Evolutionary conservation across 2,329 filamentous ascomycete species (phyloP), one percentile per base, ranked within the genome.

Genomic region (Talaromyces sp.): DNA sequence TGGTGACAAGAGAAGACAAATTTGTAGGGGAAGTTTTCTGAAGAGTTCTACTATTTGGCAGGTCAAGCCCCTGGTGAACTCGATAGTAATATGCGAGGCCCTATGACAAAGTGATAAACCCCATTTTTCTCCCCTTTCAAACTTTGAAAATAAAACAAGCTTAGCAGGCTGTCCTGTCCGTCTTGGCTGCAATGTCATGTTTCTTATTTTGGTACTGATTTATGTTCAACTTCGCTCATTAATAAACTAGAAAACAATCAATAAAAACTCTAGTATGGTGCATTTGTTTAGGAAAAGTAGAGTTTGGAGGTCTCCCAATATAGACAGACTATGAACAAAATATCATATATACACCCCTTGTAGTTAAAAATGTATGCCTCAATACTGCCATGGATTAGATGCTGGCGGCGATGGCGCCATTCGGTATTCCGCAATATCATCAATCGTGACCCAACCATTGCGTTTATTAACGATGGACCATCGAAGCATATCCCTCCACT

Each of bases 401-500:
- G 50, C 36, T n/a, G 36, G 27, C 30, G 50, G 50, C 18, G 55
- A 47, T 50, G 61, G 63, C 31, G 57, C 50, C 63, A 65, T 65
- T 50, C 34, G 58, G 47, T 56, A 63, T 7, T 65, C 62, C 61
- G 61, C 47, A 33, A 65, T 54, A 63, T 63, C 63, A 56, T 65
- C 61, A 40, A 65, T 9, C 14, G 63, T 59, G 10, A 65, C 56
- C 63, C 63, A 65, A 36, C 55, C 40, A 55, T n/a, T n/a, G 30
- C 59, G 57, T 47, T 61, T 65, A 34, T 44, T 63, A 10, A 65
- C 33, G 18, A 65, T 59, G 3, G 63, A 59, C 52, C 54, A 55
- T n/a, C 59, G 53, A 51, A 65, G 18, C 36, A 61, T 56, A 53
- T 65, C 63, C 55, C 66, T 60, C 69, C 69, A 71, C 31, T 69